Percentiles rank a stretch among this genome's conserved stretches.
These are phyloP conservation scores for Botryotinia convoluta DNA, from an alignment of 2,329 filamentous ascomycete species.

Conservation along the genomic window DNA sequence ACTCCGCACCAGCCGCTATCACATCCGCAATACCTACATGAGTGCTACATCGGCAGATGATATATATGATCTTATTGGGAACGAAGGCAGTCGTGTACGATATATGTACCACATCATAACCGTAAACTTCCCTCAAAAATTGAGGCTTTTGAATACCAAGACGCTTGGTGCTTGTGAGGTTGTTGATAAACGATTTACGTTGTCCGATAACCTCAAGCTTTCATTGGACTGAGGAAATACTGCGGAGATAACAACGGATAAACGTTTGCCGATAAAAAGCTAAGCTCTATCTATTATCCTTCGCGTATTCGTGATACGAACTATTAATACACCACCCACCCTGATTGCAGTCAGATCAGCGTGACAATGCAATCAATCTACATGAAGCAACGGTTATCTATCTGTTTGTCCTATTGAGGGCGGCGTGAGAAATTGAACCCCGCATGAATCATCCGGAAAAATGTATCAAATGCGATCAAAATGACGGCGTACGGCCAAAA, in stretches of 20 bases:
- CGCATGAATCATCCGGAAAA: background rate
- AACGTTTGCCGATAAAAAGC: background rate
- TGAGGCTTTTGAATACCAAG: background rate
- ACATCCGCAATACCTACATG: background rate
- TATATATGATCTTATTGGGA: background rate
- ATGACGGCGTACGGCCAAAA: background rate
- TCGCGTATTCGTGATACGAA: background rate
- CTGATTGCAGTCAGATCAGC: background rate
- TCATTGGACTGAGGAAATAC: background rate
- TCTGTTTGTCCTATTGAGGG: background rate
- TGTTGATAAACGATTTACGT: background rate
- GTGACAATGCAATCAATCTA: background rate
- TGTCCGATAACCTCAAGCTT: background rate
- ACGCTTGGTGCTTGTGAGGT: background rate
- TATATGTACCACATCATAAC: background rate
- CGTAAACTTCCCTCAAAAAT: background rate
- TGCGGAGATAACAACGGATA: background rate
- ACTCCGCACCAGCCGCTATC: slow-evolving; percentile 4
- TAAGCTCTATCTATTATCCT: background rate
- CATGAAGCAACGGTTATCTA: slow-evolving; percentile 6
- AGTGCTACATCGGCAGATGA: background rate
- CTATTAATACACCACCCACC: background rate
- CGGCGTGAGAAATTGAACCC: background rate
- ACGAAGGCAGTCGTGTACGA: background rate
- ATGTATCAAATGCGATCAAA: slow-evolving; percentile 9